Base-by-base conservation (phyloP, 2,329 filamentous ascomycete species). In the Aspergillus persii region DNA sequence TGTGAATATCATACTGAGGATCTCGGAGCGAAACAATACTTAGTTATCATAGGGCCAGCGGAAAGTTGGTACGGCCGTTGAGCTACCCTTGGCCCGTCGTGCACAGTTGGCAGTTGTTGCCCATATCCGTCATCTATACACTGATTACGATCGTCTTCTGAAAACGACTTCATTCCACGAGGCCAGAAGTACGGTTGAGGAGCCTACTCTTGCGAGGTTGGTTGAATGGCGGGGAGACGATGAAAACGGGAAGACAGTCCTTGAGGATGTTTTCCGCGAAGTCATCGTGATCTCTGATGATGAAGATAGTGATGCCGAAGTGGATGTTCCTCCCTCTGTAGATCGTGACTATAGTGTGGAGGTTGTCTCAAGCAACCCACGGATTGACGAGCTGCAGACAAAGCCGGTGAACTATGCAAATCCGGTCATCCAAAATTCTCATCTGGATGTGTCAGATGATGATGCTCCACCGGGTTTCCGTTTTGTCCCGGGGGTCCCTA, bases 201-300 rank as follows among this genome's bases (percentile, higher is more conserved):
- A 82, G 54, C 74, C 77, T 4, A 84, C 81, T 50, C 73, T 88
- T 26, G 77, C 80, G 26, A 85, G 83, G 67, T 74, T 89, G 49
- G 81, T 85, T 54, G 81, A 85, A 69, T 89, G 86, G 86, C 80
- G 85, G 59, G 86, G 85, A 50, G 84, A 87, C 69, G 79, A 83
- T 66, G 81, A 84, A 61, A 80, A 71, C 74, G 81, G 69, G 68
- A 76, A 76, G 53, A 76, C 77, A 48, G 83, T 84, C 54, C 75
- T 87, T 26, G 84, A 87, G 68, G 84, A 87, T 64, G 83, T 86
- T 31, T 84, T 88, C 55, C 82, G 84, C 53, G 86, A 88, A 71
- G 83, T 86, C 59, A 86, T 88, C 65, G 81, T 87, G 55, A 83
- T 88, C 57, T 84, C 85, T 55, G 84, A 86, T 67, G 84, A 86